Base-by-base conservation (phyloP, 805 yeast species). In the Sugiyamaella valdiviana region DNA sequence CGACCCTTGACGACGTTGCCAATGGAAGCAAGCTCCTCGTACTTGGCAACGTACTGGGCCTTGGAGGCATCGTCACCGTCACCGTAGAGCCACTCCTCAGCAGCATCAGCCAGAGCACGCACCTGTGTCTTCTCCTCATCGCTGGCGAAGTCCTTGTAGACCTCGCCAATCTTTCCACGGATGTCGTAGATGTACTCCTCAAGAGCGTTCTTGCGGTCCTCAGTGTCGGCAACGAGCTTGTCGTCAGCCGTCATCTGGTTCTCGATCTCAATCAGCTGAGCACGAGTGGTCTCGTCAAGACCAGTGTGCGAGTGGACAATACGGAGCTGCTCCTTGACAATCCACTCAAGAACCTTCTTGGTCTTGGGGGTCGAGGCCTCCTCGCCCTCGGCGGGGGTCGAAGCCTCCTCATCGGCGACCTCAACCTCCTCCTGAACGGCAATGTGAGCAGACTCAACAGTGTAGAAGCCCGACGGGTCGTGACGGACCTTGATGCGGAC, bases 1-100 rank as follows among this genome's bases (percentile, higher is more conserved):
- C 99, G 83, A 63, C 96, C 98, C 75, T 83, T 85, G 72, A 93
- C 88, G 59, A 93, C 74, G 78, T 93, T 91, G 70, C 99, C 99
- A 60, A 83, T 75, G 39, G 95, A 79, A 41, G 96, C 95, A 64
- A 93, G 82, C 72, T 93, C 99, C 74, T 93, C 98, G 73, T 89
- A 89, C 73, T 86, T 90, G 65, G 99, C 98, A 71, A 95, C 83
- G 78, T 91, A 93, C 69, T 85, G 87, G 62, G 93, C 99, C 80
- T 93, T 90, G 64, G 90, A 78, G 55, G 97, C 80, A 70, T 93
- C 99, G 67, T 86, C 89, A 65, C 98, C 98, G 50, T 89, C 99
- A 54, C 85, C 95, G 72, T 93, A 93, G 64, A 93, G 80, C 99
- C 99, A 93, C 66, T 91, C 96, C 78, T 93, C 99, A 57, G 98